These are phyloP conservation scores for Puccinellia tenuiflora DNA, from an alignment of 176 grass and related monocot genomes.

Conservation along the genomic window DNA sequence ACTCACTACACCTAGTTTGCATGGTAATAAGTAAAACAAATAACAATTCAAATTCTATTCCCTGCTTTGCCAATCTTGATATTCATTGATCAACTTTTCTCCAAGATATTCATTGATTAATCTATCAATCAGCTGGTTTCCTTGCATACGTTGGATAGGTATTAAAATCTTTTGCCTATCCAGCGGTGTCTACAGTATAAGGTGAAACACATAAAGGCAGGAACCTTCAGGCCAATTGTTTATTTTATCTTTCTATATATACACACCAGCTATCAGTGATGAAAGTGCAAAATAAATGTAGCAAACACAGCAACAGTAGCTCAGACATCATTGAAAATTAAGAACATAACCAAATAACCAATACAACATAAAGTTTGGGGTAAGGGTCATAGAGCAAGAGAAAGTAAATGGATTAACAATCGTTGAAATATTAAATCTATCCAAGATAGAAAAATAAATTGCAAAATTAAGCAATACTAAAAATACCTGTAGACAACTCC, in stretches of 20 bases:
- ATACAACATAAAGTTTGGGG: neutral
- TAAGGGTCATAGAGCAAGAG: neutral
- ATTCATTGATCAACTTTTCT: neutral
- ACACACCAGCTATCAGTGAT: neutral
- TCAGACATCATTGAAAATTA: neutral
- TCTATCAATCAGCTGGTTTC: neutral
- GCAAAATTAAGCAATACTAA: neutral
- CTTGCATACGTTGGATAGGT: neutral
- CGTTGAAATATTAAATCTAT: neutral
- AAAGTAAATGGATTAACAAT: neutral
- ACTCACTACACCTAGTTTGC: neutral
- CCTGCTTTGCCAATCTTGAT: neutral
- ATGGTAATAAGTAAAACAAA: neutral
- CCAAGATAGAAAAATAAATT: neutral
- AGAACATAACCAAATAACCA: neutral
- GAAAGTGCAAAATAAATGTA: neutral
- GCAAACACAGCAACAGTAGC: neutral
- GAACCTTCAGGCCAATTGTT: neutral
- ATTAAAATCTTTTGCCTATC: neutral
- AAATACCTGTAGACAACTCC: constrained; percentile 88
- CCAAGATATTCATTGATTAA: neutral
- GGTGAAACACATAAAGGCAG: neutral
- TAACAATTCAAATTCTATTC: neutral
- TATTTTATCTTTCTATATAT: neutral
- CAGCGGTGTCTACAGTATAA: neutral